Evolutionary conservation across 768 basidiomycete genomes (phyloP), one percentile per base, ranked within the genome.

Genomic region (Rhizopogon rudus): DNA sequence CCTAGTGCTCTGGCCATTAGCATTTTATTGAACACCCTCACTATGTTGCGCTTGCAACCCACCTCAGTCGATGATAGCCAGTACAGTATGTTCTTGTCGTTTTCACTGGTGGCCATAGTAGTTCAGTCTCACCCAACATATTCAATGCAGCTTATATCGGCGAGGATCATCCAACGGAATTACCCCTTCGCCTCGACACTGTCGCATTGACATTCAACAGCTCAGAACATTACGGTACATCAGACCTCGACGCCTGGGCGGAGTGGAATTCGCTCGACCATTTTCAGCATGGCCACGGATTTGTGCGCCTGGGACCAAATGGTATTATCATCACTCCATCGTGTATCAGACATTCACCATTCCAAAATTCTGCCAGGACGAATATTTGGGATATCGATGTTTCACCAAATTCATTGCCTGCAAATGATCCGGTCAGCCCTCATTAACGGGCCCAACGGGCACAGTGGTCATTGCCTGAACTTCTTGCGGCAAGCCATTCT

Each of bases 401-500:
- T 64, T 55, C 69, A 71, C 57, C 52, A 69, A 51, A 53, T 68
- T 14, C 67, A 70, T 45, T 71, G 71, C 55, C 51, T 71, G 7
- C 62, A 61, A 41, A 52, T 44, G 17, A 51, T 68, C 20, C 54
- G 52, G 16, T 9, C 28, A 40, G 57, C 50, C n/a, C 29, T 60
- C 6, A 22, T 44, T 1, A 17, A 41, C 5, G 12, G 40, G 12
- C 37, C 29, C 6, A 54, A 41, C 22, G 58, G 41, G 1, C 63
- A 62, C 22, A 49, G 54, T n/a, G 46, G 53, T 3, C 78, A 78
- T 58, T 79, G 77, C 57, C 67, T 75, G 28, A 75, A 75, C 50
- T 78, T 78, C 58, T 63, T 80, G 33, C 65, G 77, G 14, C 71
- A 78, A 55, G 66, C 64, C 55, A 67, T 69, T 6, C 63, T 78